These are phyloP conservation scores for Quercus tomentella DNA, from an alignment of 331 rosid genomes.

Conservation along the genomic window DNA sequence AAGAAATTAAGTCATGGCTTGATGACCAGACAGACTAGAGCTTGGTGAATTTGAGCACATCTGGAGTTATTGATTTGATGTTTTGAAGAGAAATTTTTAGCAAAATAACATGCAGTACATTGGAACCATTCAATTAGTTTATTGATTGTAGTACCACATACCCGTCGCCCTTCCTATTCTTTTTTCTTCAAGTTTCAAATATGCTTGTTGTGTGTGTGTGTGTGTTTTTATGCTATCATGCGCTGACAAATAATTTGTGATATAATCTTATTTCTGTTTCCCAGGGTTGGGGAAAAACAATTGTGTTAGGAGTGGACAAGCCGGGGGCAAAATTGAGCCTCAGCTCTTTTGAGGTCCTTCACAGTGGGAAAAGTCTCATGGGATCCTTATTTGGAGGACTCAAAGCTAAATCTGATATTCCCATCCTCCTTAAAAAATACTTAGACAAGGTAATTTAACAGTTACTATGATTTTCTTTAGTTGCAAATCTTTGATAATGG, in stretches of 20 bases:
- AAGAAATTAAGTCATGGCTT: background rate
- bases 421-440: constrained; percentile 65
- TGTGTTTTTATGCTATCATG: background rate
- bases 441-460: constrained; percentile 54
- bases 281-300: constrained; percentile 93
- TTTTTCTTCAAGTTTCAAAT: background rate
- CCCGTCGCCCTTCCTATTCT: background rate
- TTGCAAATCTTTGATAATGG: background rate
- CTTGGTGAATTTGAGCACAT: background rate
- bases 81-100: background rate
- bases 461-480: background rate
- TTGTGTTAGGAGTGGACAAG: constrained; percentile 70
- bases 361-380: constrained; percentile 45
- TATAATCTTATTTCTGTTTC: background rate
- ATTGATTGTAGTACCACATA: background rate
- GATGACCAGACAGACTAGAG: background rate
- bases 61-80: background rate
- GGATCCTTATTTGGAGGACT: constrained; percentile 83
- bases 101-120: background rate
- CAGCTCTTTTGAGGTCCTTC: constrained; percentile 39
- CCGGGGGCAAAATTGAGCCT: constrained; percentile 52
- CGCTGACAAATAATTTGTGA: background rate
- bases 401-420: constrained; percentile 70
- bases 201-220: background rate
- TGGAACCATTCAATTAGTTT: background rate